A percentile compares a stretch with the other conserved stretches of the same genome.
Evolutionary conservation across 148 eudicot species (phyloP).

Genomic region (Dysphania ambrosioides): DNA sequence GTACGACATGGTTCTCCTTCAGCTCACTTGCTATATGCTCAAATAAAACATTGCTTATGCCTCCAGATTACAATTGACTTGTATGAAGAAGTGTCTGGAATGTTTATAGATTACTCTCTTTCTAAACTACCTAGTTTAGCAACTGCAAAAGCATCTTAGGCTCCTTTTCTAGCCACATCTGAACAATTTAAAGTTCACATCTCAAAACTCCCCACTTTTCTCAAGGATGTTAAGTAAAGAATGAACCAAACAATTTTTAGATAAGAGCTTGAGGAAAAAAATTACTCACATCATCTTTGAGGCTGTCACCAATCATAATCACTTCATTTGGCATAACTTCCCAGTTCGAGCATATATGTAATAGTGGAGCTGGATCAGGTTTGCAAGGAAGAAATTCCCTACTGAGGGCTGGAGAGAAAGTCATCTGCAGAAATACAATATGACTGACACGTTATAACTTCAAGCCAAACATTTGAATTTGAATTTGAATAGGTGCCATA

Average conservation of each 20-base stretch:
- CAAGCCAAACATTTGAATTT: not conserved
- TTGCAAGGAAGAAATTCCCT: conserved; percentile 90
- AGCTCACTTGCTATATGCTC: not conserved
- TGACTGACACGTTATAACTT: not conserved
- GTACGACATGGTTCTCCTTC: not conserved
- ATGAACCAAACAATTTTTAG: not conserved
- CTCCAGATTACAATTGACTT: not conserved
- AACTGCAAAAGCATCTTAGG: not conserved
- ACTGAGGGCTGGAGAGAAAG: conserved; percentile 82
- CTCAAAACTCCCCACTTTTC: not conserved
- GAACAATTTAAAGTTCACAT: not conserved
- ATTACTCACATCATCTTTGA: conserved; percentile 90
- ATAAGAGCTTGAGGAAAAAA: not conserved
- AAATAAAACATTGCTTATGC: not conserved
- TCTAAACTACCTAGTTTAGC: not conserved
- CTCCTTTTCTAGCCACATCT: not conserved
- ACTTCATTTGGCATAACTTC: conserved; percentile 72
- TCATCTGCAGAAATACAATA: conserved; percentile 44
- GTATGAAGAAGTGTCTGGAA: not conserved
- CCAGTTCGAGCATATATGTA: conserved; percentile 87
- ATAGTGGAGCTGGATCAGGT: conserved; percentile 92
- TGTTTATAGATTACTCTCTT: not conserved
- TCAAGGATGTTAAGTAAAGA: not conserved
- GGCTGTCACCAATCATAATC: conserved; percentile 96
- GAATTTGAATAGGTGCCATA: not conserved